Conservation (phyloP, 78 protist species). For the Speleostelium caveatum region DNA sequence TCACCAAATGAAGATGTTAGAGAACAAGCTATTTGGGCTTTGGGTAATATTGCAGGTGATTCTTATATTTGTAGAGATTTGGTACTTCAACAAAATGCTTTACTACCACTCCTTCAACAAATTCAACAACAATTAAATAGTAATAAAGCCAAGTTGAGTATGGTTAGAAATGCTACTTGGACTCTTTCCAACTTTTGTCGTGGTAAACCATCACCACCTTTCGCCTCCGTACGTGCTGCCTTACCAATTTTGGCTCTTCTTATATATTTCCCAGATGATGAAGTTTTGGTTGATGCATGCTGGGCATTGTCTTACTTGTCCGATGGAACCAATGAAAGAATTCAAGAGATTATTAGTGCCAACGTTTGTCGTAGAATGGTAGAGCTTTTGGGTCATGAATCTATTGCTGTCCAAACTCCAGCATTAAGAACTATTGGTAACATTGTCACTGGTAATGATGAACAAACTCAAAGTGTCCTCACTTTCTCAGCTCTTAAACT, state of each 20-base stretch:
- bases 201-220: constrained; percentile 95
- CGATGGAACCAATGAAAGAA: constrained; percentile 95
- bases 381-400: constrained; percentile 83
- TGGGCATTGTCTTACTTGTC: constrained; percentile 98
- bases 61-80: constrained; percentile 90
- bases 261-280: constrained; percentile 89
- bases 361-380: constrained; percentile 89
- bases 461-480: constrained; percentile 97
- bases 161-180: constrained; percentile 98
- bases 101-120: constrained; percentile 83
- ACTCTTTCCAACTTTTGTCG: constrained; percentile 97
- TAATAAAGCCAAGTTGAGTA: constrained; percentile 42
- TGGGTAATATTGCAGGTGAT: constrained; percentile 99
- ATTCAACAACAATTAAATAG: constrained; percentile 3
- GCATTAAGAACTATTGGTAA: constrained; percentile 98
- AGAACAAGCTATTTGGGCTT: constrained; percentile 99
- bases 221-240: constrained; percentile 53
- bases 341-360: constrained; percentile 91
- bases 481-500: constrained; percentile 82
- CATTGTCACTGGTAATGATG: constrained; percentile 98
- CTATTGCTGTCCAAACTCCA: constrained; percentile 92
- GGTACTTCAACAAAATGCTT: constrained; percentile 81
- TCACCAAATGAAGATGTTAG: constrained; percentile 90
- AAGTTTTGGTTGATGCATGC: constrained; percentile 96
- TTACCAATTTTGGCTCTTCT: constrained; percentile 80